Evolutionary conservation across 352 stramenopile species (phyloP), one percentile per base, ranked within the genome.

Genomic region (Globisporangium mamillatum): DNA sequence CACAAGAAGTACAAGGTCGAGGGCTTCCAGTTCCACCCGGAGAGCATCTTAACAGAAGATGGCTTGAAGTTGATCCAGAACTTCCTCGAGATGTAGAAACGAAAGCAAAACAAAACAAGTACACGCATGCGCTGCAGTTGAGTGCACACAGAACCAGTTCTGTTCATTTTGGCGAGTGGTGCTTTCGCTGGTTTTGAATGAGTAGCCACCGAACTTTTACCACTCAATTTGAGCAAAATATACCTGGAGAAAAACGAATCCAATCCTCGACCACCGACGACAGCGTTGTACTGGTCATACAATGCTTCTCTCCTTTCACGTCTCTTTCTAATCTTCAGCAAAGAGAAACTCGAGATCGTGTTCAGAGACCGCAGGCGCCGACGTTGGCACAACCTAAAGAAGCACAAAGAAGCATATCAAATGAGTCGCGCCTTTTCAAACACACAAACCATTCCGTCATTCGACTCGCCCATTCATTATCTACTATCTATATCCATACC

Each of bases 11-110:
- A 83, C 75, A 90, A 92, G 68, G 78, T 96, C 54, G 88, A 96
- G 69, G 89, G 88, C 63, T 91, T 93, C 68, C 89, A 96, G 73
- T 96, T 96, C 74, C 89, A 96, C 75, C 89, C 89, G 0, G 89
- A 96, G 65, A 95, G 86, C 66, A 95, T 96, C 63, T 76, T 94
- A 57, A 96, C 89, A 4, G 77, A 93, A 48, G 81, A 89, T 68
- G 89, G 89, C 29, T 82, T 92, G 69, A 81, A 79, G 41, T 86
- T 96, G 65, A 93, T 95, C 67, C 82, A 91, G 69, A 95, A 94
- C 72, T 96, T 96, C 68, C 74, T 96, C 59, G 81, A 91, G 68
- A 94, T 96, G 89, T 93, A 78, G 82, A 67, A 14, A 58, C 12
- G 24, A 18, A 56, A 36, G 7, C 22, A 32, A n/a, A 25, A 41